Percentiles rank a stretch among this genome's conserved stretches.
Conservation (phyloP, 176 grass and related monocot species). For the Panicum miliaceum region DNA sequence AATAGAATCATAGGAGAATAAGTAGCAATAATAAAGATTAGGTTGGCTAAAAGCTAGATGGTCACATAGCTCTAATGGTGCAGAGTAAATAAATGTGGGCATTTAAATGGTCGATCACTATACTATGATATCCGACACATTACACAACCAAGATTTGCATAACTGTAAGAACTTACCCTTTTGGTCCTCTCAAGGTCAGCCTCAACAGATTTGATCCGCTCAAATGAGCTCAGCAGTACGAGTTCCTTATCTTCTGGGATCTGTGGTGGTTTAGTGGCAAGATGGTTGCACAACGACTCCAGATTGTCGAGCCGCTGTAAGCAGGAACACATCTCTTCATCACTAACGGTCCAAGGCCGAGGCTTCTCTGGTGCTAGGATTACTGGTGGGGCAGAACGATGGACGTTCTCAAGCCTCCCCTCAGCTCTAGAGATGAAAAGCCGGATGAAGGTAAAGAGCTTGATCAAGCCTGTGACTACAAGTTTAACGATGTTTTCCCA, state of each 20-base stretch:
- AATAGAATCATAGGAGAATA: not conserved
- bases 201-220: slow-evolving; percentile 90
- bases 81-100: not conserved
- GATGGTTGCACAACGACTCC: slow-evolving; percentile 67
- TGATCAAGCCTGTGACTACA: slow-evolving; percentile 66
- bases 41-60: no score
- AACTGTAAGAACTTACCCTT: slow-evolving; percentile 47
- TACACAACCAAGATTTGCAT: not conserved
- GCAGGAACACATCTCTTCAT: slow-evolving; percentile 53
- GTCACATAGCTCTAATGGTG: not conserved
- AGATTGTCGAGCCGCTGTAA: slow-evolving; percentile 76
- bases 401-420: slow-evolving; percentile 49
- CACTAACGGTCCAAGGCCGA: slow-evolving; percentile 2
- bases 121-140: not conserved
- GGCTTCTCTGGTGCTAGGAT: slow-evolving; percentile 34
- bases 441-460: slow-evolving; percentile 59
- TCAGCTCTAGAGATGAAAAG: slow-evolving; percentile 52
- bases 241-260: slow-evolving; percentile 79
- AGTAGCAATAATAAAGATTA: not conserved
- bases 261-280: slow-evolving; percentile 65
- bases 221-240: slow-evolving; percentile 67
- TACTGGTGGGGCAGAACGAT: slow-evolving; percentile 14
- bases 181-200: slow-evolving; percentile 81
- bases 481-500: slow-evolving; percentile 47
- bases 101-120: not conserved